Evolutionary conservation across 176 grass and related monocot genomes (phyloP).

Genomic region (Zoysia pacifica): DNA sequence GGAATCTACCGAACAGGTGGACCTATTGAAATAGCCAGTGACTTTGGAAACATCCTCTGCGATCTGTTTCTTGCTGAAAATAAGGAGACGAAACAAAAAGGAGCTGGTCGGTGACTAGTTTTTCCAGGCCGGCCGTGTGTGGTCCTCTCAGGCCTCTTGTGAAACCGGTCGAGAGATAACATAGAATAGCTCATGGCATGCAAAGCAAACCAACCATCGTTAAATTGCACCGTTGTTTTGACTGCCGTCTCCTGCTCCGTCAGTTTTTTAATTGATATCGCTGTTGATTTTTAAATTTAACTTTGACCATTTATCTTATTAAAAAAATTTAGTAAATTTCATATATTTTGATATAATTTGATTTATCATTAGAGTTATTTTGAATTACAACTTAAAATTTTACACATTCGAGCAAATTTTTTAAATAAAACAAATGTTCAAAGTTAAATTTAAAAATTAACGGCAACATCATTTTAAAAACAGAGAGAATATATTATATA

Average conservation of each 20-base stretch:
- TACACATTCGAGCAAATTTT: no score
- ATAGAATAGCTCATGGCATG: constrained; percentile 24
- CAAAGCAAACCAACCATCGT: constrained; percentile 39
- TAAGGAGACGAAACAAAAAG: constrained; percentile 22
- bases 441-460: no score
- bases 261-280: no score
- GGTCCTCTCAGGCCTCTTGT: constrained; percentile 39
- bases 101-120: constrained; percentile 16
- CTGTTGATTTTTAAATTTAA: not conserved
- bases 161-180: constrained; percentile 32
- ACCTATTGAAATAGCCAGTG: not conserved
- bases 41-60: constrained; percentile 16
- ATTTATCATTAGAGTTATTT: no score
- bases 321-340: no score
- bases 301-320: not conserved
- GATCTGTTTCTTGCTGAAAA: constrained; percentile 23
- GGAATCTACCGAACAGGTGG: constrained; percentile 29
- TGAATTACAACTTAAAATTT: no score
- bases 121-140: constrained; percentile 41
- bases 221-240: constrained; percentile 25
- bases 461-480: not conserved
- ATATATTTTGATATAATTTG: no score
- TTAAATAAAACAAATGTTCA: no score
- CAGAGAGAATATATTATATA: not conserved
- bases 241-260: no score